A percentile compares a stretch with the other conserved stretches of the same genome.
Conservation (phyloP, 805 yeast genomes). For the Wickerhamiella parazyma region DNA sequence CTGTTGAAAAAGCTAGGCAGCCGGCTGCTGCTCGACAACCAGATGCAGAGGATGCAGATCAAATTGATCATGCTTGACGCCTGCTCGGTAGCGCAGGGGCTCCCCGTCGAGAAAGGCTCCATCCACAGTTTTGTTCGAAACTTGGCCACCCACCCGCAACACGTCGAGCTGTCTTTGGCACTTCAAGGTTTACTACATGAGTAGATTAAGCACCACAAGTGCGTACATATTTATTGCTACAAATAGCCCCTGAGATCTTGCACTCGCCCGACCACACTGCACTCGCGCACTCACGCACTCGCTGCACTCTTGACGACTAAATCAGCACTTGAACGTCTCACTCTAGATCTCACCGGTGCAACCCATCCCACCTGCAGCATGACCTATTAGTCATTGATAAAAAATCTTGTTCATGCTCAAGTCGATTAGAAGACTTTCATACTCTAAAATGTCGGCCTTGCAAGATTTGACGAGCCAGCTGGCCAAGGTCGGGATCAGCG, state of each 20-base stretch:
- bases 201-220: too few relatives aligned
- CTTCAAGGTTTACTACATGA: too few relatives aligned
- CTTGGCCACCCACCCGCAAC: background rate
- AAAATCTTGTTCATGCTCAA: slow-evolving; percentile 4
- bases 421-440: slow-evolving; percentile 6
- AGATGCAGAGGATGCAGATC: background rate
- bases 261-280: too few relatives aligned
- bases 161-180: background rate
- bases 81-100: background rate
- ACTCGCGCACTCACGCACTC: too few relatives aligned
- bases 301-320: too few relatives aligned
- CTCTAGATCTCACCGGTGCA: too few relatives aligned
- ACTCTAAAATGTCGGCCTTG: slow-evolving; percentile 14
- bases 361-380: background rate
- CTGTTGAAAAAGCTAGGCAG: slow-evolving; percentile 1
- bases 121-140: background rate
- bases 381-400: background rate
- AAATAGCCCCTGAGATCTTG: too few relatives aligned
- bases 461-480: slow-evolving; percentile 16
- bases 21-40: slow-evolving; percentile 1
- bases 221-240: too few relatives aligned
- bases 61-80: background rate
- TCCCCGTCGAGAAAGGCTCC: background rate
- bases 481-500: slow-evolving; percentile 16
- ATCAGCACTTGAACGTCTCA: too few relatives aligned